These are phyloP conservation scores for Globisporangium orthogonon DNA, from an alignment of 352 stramenopile genomes.

Conservation along the genomic window DNA sequence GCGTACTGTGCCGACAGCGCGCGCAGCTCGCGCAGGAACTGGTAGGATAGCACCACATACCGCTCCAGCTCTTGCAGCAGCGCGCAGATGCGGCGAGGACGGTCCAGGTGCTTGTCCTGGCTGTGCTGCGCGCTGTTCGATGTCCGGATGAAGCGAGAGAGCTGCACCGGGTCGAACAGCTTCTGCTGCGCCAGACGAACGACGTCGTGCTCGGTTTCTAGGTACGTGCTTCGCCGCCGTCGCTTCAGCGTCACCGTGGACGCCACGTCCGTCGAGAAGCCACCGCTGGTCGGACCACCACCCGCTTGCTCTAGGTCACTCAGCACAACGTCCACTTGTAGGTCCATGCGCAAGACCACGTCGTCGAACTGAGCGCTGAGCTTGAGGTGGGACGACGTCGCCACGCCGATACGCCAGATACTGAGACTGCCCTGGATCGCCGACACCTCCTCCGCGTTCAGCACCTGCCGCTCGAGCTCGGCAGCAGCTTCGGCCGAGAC, in stretches of 20 bases:
- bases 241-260: slow-evolving; percentile 19
- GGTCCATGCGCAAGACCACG: slow-evolving; percentile 34
- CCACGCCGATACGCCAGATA: slow-evolving; percentile 40
- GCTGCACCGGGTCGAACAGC: slow-evolving; percentile 32
- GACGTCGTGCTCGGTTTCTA: slow-evolving; percentile 34
- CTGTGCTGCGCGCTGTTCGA: slow-evolving; percentile 12
- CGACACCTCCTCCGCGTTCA: slow-evolving; percentile 44
- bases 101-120: slow-evolving; percentile 14
- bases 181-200: slow-evolving; percentile 42
- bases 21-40: slow-evolving; percentile 51
- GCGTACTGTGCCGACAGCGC: slow-evolving; percentile 46
- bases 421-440: slow-evolving; percentile 44
- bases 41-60: slow-evolving; percentile 45
- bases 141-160: slow-evolving; percentile 19
- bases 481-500: slow-evolving; percentile 14
- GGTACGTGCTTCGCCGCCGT: slow-evolving; percentile 19
- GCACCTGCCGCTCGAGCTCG: slow-evolving; percentile 41
- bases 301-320: slow-evolving; percentile 5
- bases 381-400: slow-evolving; percentile 36
- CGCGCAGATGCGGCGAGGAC: slow-evolving; percentile 22
- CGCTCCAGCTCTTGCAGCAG: slow-evolving; percentile 44
- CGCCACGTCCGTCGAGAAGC: slow-evolving; percentile 18
- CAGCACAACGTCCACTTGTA: slow-evolving; percentile 29
- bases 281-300: background rate
- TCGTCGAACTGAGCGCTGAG: slow-evolving; percentile 43